Evolutionary conservation across 1,284 basidiomycete species (phyloP).

Genomic region (Stereum hirsutum): DNA sequence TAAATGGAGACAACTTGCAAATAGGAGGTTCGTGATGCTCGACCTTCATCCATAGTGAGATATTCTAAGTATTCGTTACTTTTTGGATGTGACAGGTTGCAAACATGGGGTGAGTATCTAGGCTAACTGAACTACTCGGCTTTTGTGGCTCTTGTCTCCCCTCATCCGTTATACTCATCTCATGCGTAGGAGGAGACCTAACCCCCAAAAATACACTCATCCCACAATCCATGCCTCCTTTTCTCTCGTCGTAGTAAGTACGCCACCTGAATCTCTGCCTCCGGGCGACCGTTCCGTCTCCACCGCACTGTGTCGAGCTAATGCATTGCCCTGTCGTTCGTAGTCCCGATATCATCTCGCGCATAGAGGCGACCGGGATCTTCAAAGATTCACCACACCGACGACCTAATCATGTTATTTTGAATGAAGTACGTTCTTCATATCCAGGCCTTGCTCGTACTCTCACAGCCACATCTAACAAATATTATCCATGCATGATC

Average conservation of each 20-base stretch:
- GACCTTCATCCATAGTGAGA: neutral
- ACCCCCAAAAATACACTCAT: conserved; percentile 52
- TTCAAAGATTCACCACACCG: conserved; percentile 56
- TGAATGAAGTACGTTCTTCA: conserved; percentile 60
- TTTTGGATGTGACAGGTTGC: conserved; percentile 37
- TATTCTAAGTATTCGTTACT: neutral
- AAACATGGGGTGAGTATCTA: conserved; percentile 59
- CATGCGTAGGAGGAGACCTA: conserved; percentile 66
- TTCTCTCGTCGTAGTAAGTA: conserved; percentile 48
- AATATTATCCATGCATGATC: conserved; percentile 1
- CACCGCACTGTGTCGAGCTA: conserved; percentile 3
- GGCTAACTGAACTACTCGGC: neutral
- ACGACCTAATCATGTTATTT: conserved; percentile 77
- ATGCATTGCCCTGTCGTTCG: neutral
- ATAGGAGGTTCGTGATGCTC: conserved; percentile 49
- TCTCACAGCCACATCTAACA: neutral
- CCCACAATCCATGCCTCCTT: conserved; percentile 54
- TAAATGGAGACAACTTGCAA: conserved; percentile 80
- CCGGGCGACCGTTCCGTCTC: no score
- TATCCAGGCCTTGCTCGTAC: no score
- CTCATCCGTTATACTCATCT: neutral
- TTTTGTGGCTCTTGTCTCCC: neutral
- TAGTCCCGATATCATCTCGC: conserved; percentile 74
- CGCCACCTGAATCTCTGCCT: no score
- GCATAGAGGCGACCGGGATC: conserved; percentile 52